These are phyloP conservation scores for Triadica sebifera DNA, from an alignment of 345 rosid species.

Conservation along the genomic window DNA sequence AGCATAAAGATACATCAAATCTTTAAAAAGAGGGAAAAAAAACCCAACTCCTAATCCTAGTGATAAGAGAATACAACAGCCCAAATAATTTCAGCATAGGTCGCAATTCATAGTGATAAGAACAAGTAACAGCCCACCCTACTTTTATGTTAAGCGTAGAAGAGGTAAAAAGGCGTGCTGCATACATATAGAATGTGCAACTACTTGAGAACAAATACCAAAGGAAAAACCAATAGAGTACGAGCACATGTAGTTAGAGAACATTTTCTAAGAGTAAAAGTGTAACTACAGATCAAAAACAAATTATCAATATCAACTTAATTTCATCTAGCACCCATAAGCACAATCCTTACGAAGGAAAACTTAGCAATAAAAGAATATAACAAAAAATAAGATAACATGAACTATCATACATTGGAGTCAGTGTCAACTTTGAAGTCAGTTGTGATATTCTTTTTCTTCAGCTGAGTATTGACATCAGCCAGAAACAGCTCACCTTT, in stretches of 20 bases:
- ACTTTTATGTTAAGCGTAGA: too few relatives aligned
- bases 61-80: not conserved
- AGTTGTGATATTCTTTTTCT: conserved; percentile 82
- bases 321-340: not conserved
- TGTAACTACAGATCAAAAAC: too few relatives aligned
- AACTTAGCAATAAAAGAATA: not conserved
- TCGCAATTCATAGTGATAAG: too few relatives aligned
- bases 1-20: not conserved
- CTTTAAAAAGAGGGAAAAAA: not conserved
- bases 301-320: too few relatives aligned
- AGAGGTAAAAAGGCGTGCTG: too few relatives aligned
- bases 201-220: not conserved
- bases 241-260: too few relatives aligned
- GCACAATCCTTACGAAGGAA: not conserved
- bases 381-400: not conserved
- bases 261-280: too few relatives aligned
- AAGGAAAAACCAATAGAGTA: not conserved
- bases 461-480: conserved; percentile 83
- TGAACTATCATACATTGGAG: conserved; percentile 45
- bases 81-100: not conserved
- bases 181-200: not conserved
- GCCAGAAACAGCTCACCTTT: conserved; percentile 75
- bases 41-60: not conserved
- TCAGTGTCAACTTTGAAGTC: conserved; percentile 82
- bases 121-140: too few relatives aligned